Conservation (phyloP, 202 grass and related monocot species). For the Sporobolus alterniflorus region DNA sequence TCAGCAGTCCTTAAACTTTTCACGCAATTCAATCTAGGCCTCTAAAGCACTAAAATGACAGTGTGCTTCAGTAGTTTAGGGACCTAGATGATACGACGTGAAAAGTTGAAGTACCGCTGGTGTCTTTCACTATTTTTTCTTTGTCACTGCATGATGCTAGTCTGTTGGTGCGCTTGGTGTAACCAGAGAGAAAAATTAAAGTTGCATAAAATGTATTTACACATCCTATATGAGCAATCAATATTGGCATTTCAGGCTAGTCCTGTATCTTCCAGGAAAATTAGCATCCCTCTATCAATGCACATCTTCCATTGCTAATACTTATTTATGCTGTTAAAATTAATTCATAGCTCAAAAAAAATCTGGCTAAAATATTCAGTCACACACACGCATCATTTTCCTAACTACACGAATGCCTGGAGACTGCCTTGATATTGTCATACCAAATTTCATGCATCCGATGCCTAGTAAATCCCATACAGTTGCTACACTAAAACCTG, state of each 20-base stretch:
- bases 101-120: no score
- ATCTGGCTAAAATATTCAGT: background rate
- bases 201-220: background rate
- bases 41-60: no score
- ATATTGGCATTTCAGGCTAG: background rate
- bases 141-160: background rate
- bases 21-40: no score
- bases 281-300: conserved; percentile 1
- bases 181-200: background rate
- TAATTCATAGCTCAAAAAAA: background rate
- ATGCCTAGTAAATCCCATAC: background rate
- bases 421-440: background rate
- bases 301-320: background rate
- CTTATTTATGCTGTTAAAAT: no score
- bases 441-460: background rate
- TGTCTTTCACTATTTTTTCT: background rate
- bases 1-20: no score
- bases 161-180: background rate
- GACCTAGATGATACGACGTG: no score
- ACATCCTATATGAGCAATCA: background rate
- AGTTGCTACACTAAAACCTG: conserved; percentile 12
- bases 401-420: background rate
- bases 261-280: background rate
- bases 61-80: no score
- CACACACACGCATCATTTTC: background rate